A percentile compares a stretch with the other conserved stretches of the same genome.
phyloP scores from a whole-genome alignment of 345 rosid species.

The Gossypioides kirkii region DNA sequence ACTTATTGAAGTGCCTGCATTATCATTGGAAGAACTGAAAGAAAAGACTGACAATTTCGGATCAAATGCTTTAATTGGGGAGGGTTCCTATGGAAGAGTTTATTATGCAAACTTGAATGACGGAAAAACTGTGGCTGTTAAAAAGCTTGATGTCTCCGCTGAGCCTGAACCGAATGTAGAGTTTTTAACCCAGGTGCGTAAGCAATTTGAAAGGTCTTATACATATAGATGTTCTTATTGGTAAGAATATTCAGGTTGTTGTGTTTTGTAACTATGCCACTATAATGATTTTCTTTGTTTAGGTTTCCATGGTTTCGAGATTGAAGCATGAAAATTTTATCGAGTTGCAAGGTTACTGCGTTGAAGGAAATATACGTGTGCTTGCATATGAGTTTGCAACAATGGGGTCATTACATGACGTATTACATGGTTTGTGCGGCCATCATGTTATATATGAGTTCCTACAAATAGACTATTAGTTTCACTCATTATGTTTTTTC shows the following conservation, averaged over 20 bases:
- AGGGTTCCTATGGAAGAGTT: constrained; percentile 98
- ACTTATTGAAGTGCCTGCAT: constrained; percentile 71
- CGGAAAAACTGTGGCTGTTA: constrained; percentile 74
- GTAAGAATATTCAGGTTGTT: background rate
- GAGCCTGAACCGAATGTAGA: constrained; percentile 73
- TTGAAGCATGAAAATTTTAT: constrained; percentile 79
- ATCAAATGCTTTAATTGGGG: constrained; percentile 92
- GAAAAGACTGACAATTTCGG: constrained; percentile 89
- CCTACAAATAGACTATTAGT: background rate
- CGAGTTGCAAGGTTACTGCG: constrained; percentile 82
- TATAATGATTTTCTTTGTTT: background rate
- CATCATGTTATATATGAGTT: constrained; percentile 4
- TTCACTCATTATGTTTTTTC: background rate
- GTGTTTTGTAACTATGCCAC: background rate
- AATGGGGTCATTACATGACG: constrained; percentile 98
- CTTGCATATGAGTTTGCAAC: constrained; percentile 97
- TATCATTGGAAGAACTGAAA: constrained; percentile 69
- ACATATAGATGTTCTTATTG: background rate
- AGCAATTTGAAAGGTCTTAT: constrained; percentile 1
- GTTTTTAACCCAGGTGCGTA: constrained; percentile 78
- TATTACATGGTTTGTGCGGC: constrained; percentile 64
- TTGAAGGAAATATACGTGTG: constrained; percentile 76
- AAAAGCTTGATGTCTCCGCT: constrained; percentile 82
- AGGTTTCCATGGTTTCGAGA: constrained; percentile 86
- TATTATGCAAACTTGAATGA: constrained; percentile 62